Conservation (phyloP, 257 asterid species). For the Forsythia viridissima region DNA sequence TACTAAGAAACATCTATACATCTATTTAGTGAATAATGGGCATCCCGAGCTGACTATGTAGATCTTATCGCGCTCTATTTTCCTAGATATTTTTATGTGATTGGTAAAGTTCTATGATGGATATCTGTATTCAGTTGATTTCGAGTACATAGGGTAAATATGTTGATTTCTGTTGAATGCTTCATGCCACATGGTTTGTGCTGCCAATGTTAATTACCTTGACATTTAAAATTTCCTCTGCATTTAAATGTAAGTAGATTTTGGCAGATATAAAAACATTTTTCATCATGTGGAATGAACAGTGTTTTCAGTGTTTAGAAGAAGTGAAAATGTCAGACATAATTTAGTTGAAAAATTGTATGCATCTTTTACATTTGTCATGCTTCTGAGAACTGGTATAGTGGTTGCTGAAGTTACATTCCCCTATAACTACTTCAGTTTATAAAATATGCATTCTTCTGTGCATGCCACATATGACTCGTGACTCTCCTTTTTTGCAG, state of each 20-base stretch:
- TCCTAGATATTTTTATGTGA: neutral
- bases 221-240: neutral
- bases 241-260: neutral
- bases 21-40: neutral
- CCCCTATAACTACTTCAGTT: constrained; percentile 9
- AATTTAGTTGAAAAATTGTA: neutral
- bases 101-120: neutral
- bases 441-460: neutral
- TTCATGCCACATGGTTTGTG: neutral
- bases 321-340: neutral
- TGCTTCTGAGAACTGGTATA: constrained; percentile 9
- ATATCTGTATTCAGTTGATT: neutral
- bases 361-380: neutral
- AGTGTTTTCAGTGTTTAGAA: neutral
- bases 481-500: constrained; percentile 45
- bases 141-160: neutral
- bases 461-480: neutral
- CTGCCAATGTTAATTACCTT: neutral
- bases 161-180: neutral
- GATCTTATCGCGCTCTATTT: neutral
- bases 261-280: neutral
- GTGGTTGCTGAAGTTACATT: constrained; percentile 15
- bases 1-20: neutral
- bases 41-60: neutral
- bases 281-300: neutral